Percentiles rank a stretch among this genome's conserved stretches.
Conservation (phyloP, 805 yeast species). For the Wickerhamiella cacticola region DNA sequence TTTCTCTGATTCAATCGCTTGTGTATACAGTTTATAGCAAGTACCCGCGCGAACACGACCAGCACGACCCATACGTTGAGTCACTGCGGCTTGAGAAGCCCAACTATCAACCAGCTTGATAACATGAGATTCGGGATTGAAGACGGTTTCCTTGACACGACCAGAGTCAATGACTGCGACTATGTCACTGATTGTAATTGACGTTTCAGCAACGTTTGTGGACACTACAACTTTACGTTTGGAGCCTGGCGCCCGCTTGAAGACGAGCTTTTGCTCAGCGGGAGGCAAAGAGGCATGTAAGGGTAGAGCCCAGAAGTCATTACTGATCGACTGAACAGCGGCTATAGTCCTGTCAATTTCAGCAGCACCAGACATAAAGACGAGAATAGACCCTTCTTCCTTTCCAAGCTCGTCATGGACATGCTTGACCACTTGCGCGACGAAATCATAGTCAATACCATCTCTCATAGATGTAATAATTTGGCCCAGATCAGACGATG, state of each 20-base stretch:
- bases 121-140: constrained; percentile 54
- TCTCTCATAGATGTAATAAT: constrained; percentile 25
- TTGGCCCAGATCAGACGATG: constrained; percentile 23
- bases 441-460: constrained; percentile 58
- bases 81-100: constrained; percentile 81
- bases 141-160: constrained; percentile 63
- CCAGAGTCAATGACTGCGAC: constrained; percentile 88
- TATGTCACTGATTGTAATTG: constrained; percentile 91
- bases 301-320: constrained; percentile 44
- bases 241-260: constrained; percentile 42
- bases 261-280: constrained; percentile 68
- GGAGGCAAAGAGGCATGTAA: constrained; percentile 82
- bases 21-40: constrained; percentile 71
- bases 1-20: constrained; percentile 39
- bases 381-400: constrained; percentile 60
- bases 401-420: constrained; percentile 42
- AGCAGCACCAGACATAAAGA: constrained; percentile 83
- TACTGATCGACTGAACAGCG: constrained; percentile 26
- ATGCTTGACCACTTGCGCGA: constrained; percentile 42
- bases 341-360: constrained; percentile 61
- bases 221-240: constrained; percentile 70
- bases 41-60: constrained; percentile 82
- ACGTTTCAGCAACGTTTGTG: constrained; percentile 93
- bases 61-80: constrained; percentile 94
- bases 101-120: constrained; percentile 66